phyloP scores from a whole-genome alignment of 2,329 filamentous ascomycete genomes.

The Ascochyta rabiei region DNA sequence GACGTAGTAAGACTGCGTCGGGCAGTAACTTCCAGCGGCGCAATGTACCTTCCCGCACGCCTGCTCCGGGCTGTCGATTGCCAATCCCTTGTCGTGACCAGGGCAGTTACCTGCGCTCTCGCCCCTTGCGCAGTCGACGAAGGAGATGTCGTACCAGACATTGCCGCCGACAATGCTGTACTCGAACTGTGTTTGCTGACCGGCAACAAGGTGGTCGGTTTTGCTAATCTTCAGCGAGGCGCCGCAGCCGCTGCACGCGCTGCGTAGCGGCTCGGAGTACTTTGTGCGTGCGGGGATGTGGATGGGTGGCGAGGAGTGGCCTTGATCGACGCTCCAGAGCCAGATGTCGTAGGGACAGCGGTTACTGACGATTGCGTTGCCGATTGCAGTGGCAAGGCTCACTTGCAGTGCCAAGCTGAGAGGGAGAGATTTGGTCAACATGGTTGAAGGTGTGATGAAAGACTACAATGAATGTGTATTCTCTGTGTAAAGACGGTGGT shows the following conservation, averaged over 20 bases:
- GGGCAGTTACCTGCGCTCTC: conserved; percentile 29
- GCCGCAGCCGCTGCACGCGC: conserved; percentile 24
- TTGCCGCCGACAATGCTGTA: conserved; percentile 28
- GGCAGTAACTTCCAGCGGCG: conserved; percentile 30
- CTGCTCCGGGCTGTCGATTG: conserved; percentile 22
- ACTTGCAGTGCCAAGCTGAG: conserved; percentile 25
- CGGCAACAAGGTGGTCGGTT: conserved; percentile 23
- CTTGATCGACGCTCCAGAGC: conserved; percentile 30
- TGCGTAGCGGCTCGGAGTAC: conserved; percentile 28
- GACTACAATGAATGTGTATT: not conserved
- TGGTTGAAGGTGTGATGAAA: conserved; percentile 7
- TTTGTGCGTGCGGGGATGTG: conserved; percentile 25
- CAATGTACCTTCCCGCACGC: conserved; percentile 25
- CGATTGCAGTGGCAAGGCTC: conserved; percentile 22
- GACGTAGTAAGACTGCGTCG: conserved; percentile 34
- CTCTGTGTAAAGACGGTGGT: not conserved
- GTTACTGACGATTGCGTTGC: conserved; percentile 34
- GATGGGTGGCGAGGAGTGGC: conserved; percentile 12
- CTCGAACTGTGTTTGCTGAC: conserved; percentile 36
- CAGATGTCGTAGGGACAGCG: conserved; percentile 36
- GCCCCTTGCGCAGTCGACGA: conserved; percentile 35
- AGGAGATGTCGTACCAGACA: conserved; percentile 38
- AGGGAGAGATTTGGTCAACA: conserved; percentile 28
- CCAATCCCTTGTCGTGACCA: conserved; percentile 28
- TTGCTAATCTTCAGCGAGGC: conserved; percentile 37